Evolutionary conservation across 176 grass and related monocot species (phyloP), one percentile per base, ranked within the genome.

Genomic region (Aegilops tauschii): DNA sequence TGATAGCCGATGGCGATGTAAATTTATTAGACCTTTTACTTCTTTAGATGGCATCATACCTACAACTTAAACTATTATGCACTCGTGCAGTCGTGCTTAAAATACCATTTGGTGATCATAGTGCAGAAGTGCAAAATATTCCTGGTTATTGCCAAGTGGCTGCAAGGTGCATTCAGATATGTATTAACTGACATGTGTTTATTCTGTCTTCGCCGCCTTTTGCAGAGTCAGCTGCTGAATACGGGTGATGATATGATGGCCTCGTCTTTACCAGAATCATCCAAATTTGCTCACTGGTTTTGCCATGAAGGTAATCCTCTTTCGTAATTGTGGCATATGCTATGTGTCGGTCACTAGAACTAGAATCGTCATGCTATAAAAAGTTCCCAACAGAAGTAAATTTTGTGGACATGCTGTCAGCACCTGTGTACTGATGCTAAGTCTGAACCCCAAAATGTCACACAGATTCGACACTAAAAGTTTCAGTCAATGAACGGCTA

Each of bases 251-350:
- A 79, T 20, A 79, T 80, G 73, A 80, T 65, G 47, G 65, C 49
- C 72, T 47, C 86, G 71, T 79, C 81, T 79, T 31, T 93, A 68
- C 44, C 92, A 82, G 97, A 96, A 96, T 91, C 94, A 73, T 98
- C 94, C 49, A 99, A 99, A 84, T 99, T 99, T 77, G 82, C 97
- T 87, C 56, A 4, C 71, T 99, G 97, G 94, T 99, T 93, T 76
- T 36, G 42, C 67, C 70, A 94, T 84, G 92, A 92, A 92, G 97
- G 97, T 96, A 47, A 79, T 69, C 82, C 30, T 67, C 12, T 66
- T 80, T 73, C 62, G 47, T 80, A n/a, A 67, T 47, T 3, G 45
- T 13, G 45, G 45, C 12, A 47, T 47, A 47, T 47, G 45, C 12
- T 47, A 44, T 73, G 32, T 63, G 27, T 30, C 50, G 61, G 27